Evolutionary conservation across 768 basidiomycete species (phyloP), one percentile per base, ranked within the genome.

Genomic region (Suillus brevipes): DNA sequence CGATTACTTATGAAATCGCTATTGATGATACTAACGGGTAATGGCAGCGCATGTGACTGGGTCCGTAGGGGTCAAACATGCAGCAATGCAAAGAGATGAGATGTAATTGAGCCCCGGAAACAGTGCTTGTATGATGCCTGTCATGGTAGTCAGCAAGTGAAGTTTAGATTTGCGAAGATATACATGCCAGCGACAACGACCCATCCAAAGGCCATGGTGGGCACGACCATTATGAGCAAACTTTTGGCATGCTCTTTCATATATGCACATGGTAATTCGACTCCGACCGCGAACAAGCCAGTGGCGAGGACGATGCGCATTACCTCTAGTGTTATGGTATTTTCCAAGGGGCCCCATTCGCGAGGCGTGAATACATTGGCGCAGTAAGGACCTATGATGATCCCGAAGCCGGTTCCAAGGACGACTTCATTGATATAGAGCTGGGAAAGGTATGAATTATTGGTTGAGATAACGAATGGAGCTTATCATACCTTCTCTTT

Each of bases 341-440:
- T 78, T 42, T 80, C 71, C 16, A 76, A 70, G 4, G 72, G 37
- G 25, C 84, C 84, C 95, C 95, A 97, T 3, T 81, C 80, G 4
- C 90, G 83, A 7, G 95, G 95, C 69, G 94, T 79, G 75, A 96
- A 92, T 9, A 90, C 78, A 42, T 84, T 83, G 36, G 87, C 85
- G 57, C 82, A 85, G 65, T 93, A 82, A 6, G 94, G 95, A 3
- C 94, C 92, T 61, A 91, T 84, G 57, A 87, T 40, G 6, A 82
- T 65, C 1, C 82, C 80, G 64, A 88, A 89, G 0, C 83, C 82
- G 0, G 95, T 96, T 2, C 94, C 95, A 31, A 97, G 87, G 37
- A 96, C 89, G 42, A 97, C 95, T 81, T 99, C 97, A 69, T 95
- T 97, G 68, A 97, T 86, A 72, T 90, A 97, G 6, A 97, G 71